These are phyloP conservation scores for Mucor racemosus DNA, from an alignment of 371 early-diverging fungal genomes.

Conservation along the genomic window DNA sequence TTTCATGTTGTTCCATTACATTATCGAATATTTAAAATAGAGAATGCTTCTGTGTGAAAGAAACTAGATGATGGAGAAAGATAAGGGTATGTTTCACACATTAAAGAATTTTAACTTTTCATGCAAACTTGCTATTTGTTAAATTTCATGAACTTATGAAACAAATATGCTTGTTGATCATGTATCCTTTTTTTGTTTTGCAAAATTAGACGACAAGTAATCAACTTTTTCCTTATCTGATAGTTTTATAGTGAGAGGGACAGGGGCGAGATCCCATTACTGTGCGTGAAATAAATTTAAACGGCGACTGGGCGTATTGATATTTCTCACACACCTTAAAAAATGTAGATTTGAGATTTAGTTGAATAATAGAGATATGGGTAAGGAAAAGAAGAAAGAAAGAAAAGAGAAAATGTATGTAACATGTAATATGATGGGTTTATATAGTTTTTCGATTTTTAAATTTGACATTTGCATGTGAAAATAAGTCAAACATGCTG, in stretches of 20 bases:
- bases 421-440: neutral
- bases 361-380: neutral
- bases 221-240: no score
- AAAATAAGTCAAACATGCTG: neutral
- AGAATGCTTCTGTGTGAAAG: no score
- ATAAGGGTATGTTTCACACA: no score
- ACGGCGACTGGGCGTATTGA: neutral
- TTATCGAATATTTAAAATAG: no score
- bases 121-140: no score
- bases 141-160: no score
- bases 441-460: neutral
- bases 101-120: no score
- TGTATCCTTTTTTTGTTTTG: no score
- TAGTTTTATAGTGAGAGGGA: neutral
- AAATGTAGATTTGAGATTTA: neutral
- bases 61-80: no score
- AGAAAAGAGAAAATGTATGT: neutral
- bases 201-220: no score
- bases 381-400: neutral
- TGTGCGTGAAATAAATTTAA: neutral
- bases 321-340: neutral
- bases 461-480: constrained; percentile 1
- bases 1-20: no score
- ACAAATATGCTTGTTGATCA: no score
- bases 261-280: neutral